These are phyloP conservation scores for Epichloe gansuensis DNA, from an alignment of 2,329 filamentous ascomycete genomes.

Conservation along the genomic window DNA sequence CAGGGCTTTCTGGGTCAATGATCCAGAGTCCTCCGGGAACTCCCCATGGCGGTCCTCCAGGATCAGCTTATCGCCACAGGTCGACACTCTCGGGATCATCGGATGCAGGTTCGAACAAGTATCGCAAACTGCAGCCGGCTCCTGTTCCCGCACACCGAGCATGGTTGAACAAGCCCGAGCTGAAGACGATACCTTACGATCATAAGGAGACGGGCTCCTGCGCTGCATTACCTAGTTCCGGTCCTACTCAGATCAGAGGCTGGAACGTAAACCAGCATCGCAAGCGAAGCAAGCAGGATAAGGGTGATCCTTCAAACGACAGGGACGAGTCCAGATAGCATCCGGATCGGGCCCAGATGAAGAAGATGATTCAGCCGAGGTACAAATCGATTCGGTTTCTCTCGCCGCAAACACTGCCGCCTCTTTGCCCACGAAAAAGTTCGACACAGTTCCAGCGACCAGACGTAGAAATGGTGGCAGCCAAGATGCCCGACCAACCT, in stretches of 20 bases:
- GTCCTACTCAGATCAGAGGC: slow-evolving; percentile 42
- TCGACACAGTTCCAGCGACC: slow-evolving; percentile 1
- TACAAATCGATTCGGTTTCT: slow-evolving; percentile 1
- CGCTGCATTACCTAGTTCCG: slow-evolving; percentile 41
- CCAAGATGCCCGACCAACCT: slow-evolving; percentile 3
- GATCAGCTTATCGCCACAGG: slow-evolving; percentile 21
- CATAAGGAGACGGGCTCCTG: slow-evolving; percentile 45
- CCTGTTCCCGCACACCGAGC: slow-evolving; percentile 39
- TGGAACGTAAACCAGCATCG: slow-evolving; percentile 37
- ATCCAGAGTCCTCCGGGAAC: slow-evolving; percentile 24
- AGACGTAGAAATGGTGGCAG: slow-evolving; percentile 9
- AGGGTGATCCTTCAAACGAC: slow-evolving; percentile 19
- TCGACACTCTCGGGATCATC: slow-evolving; percentile 26
- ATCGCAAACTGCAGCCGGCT: slow-evolving; percentile 46
- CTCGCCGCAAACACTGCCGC: slow-evolving; percentile 4
- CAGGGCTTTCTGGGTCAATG: slow-evolving; percentile 17
- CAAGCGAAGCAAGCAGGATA: slow-evolving; percentile 23
- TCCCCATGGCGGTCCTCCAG: slow-evolving; percentile 16
- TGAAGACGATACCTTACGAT: slow-evolving; percentile 46
- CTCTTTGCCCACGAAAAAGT: slow-evolving; percentile 3
- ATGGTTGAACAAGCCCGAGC: slow-evolving; percentile 34
- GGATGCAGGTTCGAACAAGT: slow-evolving; percentile 30
- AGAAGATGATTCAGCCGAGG: slow-evolving; percentile 7
- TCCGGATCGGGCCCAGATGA: slow-evolving; percentile 15
- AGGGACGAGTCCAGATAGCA: slow-evolving; percentile 27